A percentile compares a stretch with the other conserved stretches of the same genome.
Evolutionary conservation across 805 yeast species (phyloP).

Genomic region (Candida michaelii): DNA sequence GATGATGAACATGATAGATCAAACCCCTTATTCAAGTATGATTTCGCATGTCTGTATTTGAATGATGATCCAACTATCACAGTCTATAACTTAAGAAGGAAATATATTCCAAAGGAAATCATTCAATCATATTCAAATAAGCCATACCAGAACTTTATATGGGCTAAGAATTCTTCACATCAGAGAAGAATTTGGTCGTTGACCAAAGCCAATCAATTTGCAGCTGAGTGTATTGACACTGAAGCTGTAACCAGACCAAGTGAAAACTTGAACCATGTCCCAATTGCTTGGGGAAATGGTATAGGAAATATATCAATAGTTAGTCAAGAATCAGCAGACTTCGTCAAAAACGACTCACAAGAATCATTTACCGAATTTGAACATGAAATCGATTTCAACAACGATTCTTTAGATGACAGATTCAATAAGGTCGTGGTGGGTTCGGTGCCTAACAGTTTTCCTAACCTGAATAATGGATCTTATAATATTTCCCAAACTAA

Average conservation of each 20-base stretch:
- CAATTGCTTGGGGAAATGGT: conserved; percentile 60
- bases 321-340: conserved; percentile 48
- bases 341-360: conserved; percentile 21
- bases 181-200: conserved; percentile 38
- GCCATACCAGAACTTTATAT: conserved; percentile 42
- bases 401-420: conserved; percentile 11
- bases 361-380: conserved; percentile 16
- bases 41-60: conserved; percentile 70
- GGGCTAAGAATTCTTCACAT: conserved; percentile 31
- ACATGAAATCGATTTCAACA: conserved; percentile 11
- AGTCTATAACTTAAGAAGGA: conserved; percentile 68
- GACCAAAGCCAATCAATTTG: conserved; percentile 39
- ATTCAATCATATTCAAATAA: conserved; percentile 48
- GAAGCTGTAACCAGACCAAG: conserved; percentile 35
- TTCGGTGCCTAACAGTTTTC: conserved; percentile 11
- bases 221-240: conserved; percentile 33
- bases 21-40: conserved; percentile 50
- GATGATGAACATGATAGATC: not conserved
- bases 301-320: conserved; percentile 50
- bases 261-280: conserved; percentile 51
- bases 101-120: conserved; percentile 72
- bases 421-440: conserved; percentile 17
- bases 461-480: conserved; percentile 4
- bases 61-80: conserved; percentile 71
- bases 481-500: not conserved